These are phyloP conservation scores for Mesotaenium endlicherianum DNA, from an alignment of 139 green algal genomes.

Conservation along the genomic window DNA sequence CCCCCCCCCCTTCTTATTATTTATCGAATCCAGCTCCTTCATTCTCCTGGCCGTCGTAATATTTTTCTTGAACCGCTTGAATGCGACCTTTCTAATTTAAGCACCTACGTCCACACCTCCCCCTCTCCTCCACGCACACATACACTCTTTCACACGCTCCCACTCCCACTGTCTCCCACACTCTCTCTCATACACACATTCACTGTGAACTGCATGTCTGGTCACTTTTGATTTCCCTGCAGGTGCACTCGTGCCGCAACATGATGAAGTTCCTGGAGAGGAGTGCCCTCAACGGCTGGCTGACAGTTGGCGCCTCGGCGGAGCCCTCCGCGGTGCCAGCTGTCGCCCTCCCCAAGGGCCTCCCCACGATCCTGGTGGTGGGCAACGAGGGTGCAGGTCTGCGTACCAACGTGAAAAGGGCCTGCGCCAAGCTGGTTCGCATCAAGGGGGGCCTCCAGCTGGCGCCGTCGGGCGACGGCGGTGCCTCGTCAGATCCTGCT, in stretches of 20 bases:
- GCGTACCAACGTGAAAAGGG: slow-evolving; percentile 63
- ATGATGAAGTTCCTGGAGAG: slow-evolving; percentile 72
- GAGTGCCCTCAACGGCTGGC: slow-evolving; percentile 31
- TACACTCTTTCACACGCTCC: too few relatives aligned
- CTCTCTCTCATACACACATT: too few relatives aligned
- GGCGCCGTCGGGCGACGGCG: background rate
- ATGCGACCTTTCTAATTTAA: too few relatives aligned
- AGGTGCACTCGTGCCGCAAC: slow-evolving; percentile 68
- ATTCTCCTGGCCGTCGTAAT: too few relatives aligned
- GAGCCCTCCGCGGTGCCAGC: slow-evolving; percentile 55
- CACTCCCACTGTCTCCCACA: too few relatives aligned
- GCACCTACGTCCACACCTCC: too few relatives aligned
- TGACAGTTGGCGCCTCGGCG: slow-evolving; percentile 71
- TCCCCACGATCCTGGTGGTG: slow-evolving; percentile 84
- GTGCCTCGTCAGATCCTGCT: background rate
- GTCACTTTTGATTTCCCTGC: too few relatives aligned
- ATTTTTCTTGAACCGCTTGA: too few relatives aligned
- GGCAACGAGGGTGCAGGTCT: slow-evolving; percentile 70
- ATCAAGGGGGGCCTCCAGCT: background rate
- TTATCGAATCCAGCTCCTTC: too few relatives aligned
- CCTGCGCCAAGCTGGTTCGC: slow-evolving; percentile 60
- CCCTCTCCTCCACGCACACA: background rate
- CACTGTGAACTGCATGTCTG: too few relatives aligned
- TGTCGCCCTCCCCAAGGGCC: slow-evolving; percentile 43
- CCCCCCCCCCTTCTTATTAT: too few relatives aligned